Conservation (phyloP, 1,284 basidiomycete species). For the Sporisorium iseilematis-ciliati region DNA sequence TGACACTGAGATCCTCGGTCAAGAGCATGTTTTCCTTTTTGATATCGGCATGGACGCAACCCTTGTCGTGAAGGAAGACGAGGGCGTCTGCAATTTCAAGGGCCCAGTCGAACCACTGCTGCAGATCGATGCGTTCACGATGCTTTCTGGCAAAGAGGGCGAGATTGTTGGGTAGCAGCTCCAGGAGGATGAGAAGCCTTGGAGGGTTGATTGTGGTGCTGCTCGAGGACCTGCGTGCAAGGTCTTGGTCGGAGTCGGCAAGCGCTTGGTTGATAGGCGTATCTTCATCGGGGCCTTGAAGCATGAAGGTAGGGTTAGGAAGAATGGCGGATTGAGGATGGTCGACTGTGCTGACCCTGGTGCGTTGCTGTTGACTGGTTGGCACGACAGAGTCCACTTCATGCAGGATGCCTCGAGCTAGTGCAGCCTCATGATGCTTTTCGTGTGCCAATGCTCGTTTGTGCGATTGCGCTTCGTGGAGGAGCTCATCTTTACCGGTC, state of each 20-base stretch:
- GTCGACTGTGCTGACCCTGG: conserved; percentile 6
- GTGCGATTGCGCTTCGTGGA: conserved; percentile 23
- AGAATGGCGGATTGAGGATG: not conserved
- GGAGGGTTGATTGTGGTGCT: conserved; percentile 43
- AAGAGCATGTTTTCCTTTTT: conserved; percentile 68
- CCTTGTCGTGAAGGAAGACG: conserved; percentile 60
- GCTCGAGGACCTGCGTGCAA: not conserved
- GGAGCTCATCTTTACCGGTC: conserved; percentile 33
- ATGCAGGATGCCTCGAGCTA: conserved; percentile 15
- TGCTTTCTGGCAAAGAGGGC: conserved; percentile 48
- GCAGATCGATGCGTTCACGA: conserved; percentile 45
- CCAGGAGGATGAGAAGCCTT: conserved; percentile 65
- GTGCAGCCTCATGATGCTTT: conserved; percentile 26
- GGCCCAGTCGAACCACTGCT: conserved; percentile 64
- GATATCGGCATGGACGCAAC: conserved; percentile 66
- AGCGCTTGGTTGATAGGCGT: conserved; percentile 4
- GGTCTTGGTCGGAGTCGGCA: not conserved
- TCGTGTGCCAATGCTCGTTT: conserved; percentile 33
- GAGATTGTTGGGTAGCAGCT: conserved; percentile 62
- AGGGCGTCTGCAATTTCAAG: conserved; percentile 55
- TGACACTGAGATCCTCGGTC: conserved; percentile 56
- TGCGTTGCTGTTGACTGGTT: conserved; percentile 4
- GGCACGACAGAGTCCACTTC: not conserved
- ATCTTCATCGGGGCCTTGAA: conserved; percentile 30
- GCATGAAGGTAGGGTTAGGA: conserved; percentile 29